phyloP scores from a whole-genome alignment of 495 filamentous ascomycete genomes.

The Talaromyces stipitatus region DNA sequence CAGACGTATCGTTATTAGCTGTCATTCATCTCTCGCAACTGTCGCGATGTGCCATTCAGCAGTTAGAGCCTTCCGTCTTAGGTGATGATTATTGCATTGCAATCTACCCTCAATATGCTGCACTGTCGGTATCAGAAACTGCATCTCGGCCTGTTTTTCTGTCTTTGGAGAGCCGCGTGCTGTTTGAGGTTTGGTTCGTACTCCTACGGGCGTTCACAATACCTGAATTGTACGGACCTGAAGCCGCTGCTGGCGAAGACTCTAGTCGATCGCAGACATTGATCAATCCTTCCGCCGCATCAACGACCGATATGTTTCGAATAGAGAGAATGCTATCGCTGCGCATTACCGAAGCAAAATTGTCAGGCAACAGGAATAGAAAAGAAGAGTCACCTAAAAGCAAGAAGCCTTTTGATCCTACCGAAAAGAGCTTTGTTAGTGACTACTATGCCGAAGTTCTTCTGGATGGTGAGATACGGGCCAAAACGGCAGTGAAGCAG shows the following conservation, averaged over 20 bases:
- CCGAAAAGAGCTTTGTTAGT: constrained; percentile 22
- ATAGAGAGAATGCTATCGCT: constrained; percentile 55
- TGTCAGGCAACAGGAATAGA: constrained; percentile 24
- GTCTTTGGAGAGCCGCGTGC: constrained; percentile 73
- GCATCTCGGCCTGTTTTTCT: constrained; percentile 62
- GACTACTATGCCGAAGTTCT: constrained; percentile 86
- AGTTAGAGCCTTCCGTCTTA: constrained; percentile 82
- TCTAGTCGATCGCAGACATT: constrained; percentile 16
- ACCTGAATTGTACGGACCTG: constrained; percentile 79
- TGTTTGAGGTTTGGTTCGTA: constrained; percentile 97
- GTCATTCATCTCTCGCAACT: constrained; percentile 86
- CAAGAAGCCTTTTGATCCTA: constrained; percentile 30
- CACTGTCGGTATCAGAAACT: constrained; percentile 42
- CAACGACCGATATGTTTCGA: constrained; percentile 52
- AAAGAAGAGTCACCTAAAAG: constrained; percentile 23
- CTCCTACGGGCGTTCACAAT: constrained; percentile 87
- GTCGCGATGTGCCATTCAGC: constrained; percentile 80
- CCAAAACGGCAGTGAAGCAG: constrained; percentile 73
- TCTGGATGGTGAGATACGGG: constrained; percentile 81
- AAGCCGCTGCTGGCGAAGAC: constrained; percentile 24
- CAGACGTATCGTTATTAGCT: constrained; percentile 68
- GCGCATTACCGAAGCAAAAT: constrained; percentile 53
- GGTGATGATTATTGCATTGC: constrained; percentile 93
- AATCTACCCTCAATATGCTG: constrained; percentile 79
- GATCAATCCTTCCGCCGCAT: constrained; percentile 10